phyloP scores from a whole-genome alignment of 805 yeast genomes.

The Candida vartiovaarae region DNA sequence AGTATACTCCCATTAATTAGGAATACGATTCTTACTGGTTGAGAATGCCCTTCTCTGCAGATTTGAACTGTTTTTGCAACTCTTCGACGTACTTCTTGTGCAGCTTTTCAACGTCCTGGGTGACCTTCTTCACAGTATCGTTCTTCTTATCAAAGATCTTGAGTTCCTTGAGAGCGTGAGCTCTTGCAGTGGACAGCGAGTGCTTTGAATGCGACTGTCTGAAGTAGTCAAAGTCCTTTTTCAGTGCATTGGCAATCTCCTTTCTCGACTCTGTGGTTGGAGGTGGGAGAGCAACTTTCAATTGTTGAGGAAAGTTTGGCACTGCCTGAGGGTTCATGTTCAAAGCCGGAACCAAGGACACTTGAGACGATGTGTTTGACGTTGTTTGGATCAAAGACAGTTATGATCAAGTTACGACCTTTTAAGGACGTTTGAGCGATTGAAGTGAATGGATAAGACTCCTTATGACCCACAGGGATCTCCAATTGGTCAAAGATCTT shows the following conservation, averaged over 20 bases:
- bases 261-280: slow-evolving; percentile 59
- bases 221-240: slow-evolving; percentile 57
- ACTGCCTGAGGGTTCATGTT: slow-evolving; percentile 79
- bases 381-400: slow-evolving; percentile 80
- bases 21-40: neutral
- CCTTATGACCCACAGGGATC: slow-evolving; percentile 42
- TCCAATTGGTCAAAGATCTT: slow-evolving; percentile 53
- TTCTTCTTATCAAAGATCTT: slow-evolving; percentile 41
- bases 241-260: slow-evolving; percentile 52
- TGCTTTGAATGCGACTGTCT: slow-evolving; percentile 40
- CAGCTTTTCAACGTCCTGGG: slow-evolving; percentile 58
- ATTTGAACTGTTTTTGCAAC: slow-evolving; percentile 48
- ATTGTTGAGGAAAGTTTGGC: slow-evolving; percentile 60
- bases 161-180: slow-evolving; percentile 47
- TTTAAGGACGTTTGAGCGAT: slow-evolving; percentile 67
- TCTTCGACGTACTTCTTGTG: slow-evolving; percentile 58
- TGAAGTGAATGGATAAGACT: slow-evolving; percentile 43
- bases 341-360: slow-evolving; percentile 57
- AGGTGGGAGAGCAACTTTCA: slow-evolving; percentile 71
- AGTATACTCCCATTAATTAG: too few species aligned
- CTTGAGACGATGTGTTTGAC: slow-evolving; percentile 64
- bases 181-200: slow-evolving; percentile 53
- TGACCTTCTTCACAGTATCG: slow-evolving; percentile 48
- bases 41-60: slow-evolving; percentile 41
- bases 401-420: slow-evolving; percentile 65